A percentile compares a stretch with the other conserved stretches of the same genome.
Evolutionary conservation across 148 eudicot genomes (phyloP).

Genomic region (Polygonum maritimum): DNA sequence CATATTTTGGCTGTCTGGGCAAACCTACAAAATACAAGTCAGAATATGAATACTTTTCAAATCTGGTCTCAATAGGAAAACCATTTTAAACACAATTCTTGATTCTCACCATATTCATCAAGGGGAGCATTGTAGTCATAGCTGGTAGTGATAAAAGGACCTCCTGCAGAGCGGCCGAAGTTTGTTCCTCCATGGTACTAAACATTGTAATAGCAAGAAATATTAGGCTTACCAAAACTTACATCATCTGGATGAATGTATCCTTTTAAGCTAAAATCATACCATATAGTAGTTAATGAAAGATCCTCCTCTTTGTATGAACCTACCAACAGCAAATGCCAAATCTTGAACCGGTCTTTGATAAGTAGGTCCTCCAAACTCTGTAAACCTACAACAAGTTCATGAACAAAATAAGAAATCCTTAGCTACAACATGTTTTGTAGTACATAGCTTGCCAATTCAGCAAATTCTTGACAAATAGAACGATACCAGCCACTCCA

Average conservation of each 20-base stretch:
- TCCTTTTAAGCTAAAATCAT: conserved; percentile 9
- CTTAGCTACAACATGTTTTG: neutral
- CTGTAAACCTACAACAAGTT: conserved; percentile 53
- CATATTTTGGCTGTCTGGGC: conserved; percentile 48
- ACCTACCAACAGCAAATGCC: conserved; percentile 81
- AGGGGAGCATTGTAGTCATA: conserved; percentile 93
- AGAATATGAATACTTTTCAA: neutral
- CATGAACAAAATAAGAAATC: neutral
- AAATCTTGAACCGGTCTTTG: conserved; percentile 87
- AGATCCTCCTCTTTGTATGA: conserved; percentile 83
- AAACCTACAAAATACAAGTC: conserved; percentile 24
- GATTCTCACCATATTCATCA: conserved; percentile 72
- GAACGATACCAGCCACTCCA: conserved; percentile 82
- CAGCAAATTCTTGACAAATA: neutral
- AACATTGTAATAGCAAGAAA: conserved; percentile 15
- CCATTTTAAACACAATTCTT: neutral
- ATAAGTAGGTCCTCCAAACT: conserved; percentile 66
- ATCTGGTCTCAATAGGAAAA: no score
- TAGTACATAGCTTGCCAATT: neutral
- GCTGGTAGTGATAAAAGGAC: conserved; percentile 90
- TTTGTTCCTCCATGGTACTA: conserved; percentile 96
- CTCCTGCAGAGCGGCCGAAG: conserved; percentile 90
- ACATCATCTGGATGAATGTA: neutral
- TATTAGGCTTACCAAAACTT: neutral
- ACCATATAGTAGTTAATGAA: conserved; percentile 93